These are phyloP conservation scores for Adansonia madagascariensis DNA, from an alignment of 441 rosid genomes.

Conservation along the genomic window DNA sequence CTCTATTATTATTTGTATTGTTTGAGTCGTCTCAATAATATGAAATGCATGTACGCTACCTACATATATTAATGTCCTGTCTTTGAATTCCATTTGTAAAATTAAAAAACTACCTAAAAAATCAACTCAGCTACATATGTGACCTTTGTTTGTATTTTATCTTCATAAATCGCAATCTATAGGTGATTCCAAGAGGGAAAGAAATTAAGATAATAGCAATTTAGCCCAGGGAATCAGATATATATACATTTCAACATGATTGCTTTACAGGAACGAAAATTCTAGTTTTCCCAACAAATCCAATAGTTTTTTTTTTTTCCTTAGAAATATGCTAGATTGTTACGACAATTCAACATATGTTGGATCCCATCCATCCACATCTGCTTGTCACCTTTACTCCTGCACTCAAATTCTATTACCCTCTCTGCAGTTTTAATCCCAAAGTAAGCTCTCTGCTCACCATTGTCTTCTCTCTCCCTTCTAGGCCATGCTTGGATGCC, in stretches of 20 bases:
- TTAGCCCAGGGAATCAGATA: background rate
- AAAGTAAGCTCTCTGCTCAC: conserved; percentile 65
- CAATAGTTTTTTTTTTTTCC: conserved; percentile 6
- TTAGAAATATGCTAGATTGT: conserved; percentile 36
- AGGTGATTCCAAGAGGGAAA: background rate
- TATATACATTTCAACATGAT: conserved; percentile 18
- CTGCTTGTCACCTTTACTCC: conserved; percentile 61
- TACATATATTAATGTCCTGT: too few relatives aligned
- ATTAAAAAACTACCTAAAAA: too few relatives aligned
- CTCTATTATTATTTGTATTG: too few relatives aligned
- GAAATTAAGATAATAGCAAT: background rate
- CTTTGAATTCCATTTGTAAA: too few relatives aligned
- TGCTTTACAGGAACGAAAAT: conserved; percentile 24
- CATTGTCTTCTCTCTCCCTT: conserved; percentile 52
- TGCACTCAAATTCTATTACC: conserved; percentile 83
- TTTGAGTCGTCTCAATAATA: too few relatives aligned
- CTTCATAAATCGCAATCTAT: too few relatives aligned
- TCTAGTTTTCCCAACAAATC: conserved; percentile 27
- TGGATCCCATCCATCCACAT: conserved; percentile 86
- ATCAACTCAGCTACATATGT: too few relatives aligned
- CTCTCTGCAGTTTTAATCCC: conserved; percentile 78
- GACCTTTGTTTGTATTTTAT: too few relatives aligned
- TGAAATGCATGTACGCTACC: too few relatives aligned
- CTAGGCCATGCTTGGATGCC: conserved; percentile 69
- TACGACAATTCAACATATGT: conserved; percentile 56